Base-by-base conservation (phyloP, 305 asterid genomes). In the Fraxinus albicans region DNA sequence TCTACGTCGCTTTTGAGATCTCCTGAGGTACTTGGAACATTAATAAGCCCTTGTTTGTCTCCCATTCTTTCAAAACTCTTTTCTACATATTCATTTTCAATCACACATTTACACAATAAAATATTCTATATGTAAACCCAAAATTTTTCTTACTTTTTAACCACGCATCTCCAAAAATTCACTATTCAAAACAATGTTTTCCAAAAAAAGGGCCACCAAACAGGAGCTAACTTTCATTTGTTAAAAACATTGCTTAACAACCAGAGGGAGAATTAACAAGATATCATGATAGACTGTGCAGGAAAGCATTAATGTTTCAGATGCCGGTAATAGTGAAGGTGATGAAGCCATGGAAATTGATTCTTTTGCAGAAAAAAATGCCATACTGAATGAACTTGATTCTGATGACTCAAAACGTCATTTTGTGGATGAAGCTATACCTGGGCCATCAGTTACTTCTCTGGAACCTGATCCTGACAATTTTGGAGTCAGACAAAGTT, bases 381-480 rank as follows among this genome's bases (percentile, higher is more conserved):
- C 74, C 58, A 76, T 29, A 63, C 65, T 55, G 60, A 87, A 83
- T 83, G 72, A 80, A 82, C 77, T 85, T 73, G 80, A 78, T 76
- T 85, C 81, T 44, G 60, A 60, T 27, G 42, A 70, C 58, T 82
- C 84, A 21, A 74, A 76, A 58, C 58, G 33, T 67, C 36, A 29
- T 72, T 72, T 34, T 4, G 1, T 72, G 77, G 47, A 72, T 21
- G 19, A 72, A 72, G 47, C 77, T 75, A 60, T 72, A 35, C 38
- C 47, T 33, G 83, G 80, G 79, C 83, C 78, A 15, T 73, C 53
- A 31, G 72, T 42, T 73, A 29, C 63, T 58, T 42, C 36, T 76
- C 60, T 34, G 63, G 86, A 86, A 69, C 85, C 87, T 77, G 89
- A 86, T 83, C 85, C 80, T 3, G 86, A 87, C 80, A 86, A 84